These are phyloP conservation scores for Colletotrichum gigasporum DNA, from an alignment of 2,329 filamentous ascomycete genomes.

Conservation along the genomic window DNA sequence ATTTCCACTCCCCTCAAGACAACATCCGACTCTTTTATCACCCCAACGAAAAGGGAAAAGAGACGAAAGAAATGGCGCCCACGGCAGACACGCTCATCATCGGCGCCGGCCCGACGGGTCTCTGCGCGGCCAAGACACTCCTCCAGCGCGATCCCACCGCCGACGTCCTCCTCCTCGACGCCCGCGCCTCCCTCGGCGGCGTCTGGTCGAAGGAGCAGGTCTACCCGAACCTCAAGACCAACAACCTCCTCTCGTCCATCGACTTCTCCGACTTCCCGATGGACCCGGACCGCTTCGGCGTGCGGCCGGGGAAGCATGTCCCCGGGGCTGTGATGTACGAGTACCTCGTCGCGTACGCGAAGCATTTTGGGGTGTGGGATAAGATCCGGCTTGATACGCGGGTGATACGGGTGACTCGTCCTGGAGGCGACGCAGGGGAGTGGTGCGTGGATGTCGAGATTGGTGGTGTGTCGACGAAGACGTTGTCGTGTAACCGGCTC, in stretches of 20 bases:
- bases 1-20: too few relatives aligned
- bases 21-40: too few relatives aligned
- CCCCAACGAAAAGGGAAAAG: too few relatives aligned
- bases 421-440: conserved; percentile 40
- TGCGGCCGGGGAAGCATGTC: conserved; percentile 55
- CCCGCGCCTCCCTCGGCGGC: conserved; percentile 48
- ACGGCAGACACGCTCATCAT: conserved; percentile 36
- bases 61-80: conserved; percentile 24
- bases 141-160: conserved; percentile 50
- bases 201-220: conserved; percentile 51
- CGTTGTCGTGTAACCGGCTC: conserved; percentile 54
- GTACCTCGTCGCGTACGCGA: conserved; percentile 66
- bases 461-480: background rate
- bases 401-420: conserved; percentile 58
- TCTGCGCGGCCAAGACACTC: conserved; percentile 58
- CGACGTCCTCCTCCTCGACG: conserved; percentile 54
- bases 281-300: conserved; percentile 40
- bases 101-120: conserved; percentile 45
- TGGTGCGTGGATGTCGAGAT: conserved; percentile 38
- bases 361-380: conserved; percentile 59
- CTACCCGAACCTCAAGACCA: conserved; percentile 53
- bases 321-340: conserved; percentile 63
- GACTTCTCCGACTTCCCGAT: conserved; percentile 49
- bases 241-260: conserved; percentile 51
- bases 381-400: conserved; percentile 59